Base-by-base conservation (phyloP, 371 early-diverging fungal species). In the Polyrhizophydium stewartii region DNA sequence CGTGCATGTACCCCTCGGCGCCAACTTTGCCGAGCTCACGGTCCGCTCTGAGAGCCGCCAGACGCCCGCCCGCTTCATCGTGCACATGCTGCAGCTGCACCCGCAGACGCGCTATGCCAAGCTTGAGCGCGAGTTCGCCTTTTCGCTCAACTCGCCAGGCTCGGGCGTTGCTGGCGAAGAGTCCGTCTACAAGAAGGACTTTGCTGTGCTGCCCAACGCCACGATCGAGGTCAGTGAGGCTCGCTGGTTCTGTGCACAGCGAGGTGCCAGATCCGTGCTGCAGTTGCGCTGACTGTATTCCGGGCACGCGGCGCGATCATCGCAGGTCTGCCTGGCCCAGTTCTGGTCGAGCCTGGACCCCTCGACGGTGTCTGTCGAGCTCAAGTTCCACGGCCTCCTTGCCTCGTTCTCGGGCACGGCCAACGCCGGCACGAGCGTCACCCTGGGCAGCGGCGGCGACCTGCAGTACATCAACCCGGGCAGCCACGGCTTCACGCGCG, bases 341-440 rank as follows among this genome's bases (percentile, higher is more conserved):
- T 93, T 88, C 73, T 96, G 96, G 94, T 88, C 88, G 58, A 81
- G 84, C 60, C 73, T 88, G 16, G 92, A 87, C 35, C 72, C 78
- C 19, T 91, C 92, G 63, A 65, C 65, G 16, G 76, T 94, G 16
- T 85, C 87, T 22, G 66, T 93, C 17, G 80, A 84, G 13, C 60
- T 95, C 31, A 79, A 84, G 27, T 96, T 96, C 79, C 90, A 89
- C 68, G 93, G 94, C 41, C 73, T 96, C 43, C 77, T 81, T 53
- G 38, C 87, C n/a, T 64, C 76, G 10, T 17, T 57, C 16, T 61
- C 70, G n/a, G 38, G 53, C n/a, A 24, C 38, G 21, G 62, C 79
- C 55, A 64, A 69, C 62, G 70, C 73, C 60, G 62, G 61, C 38
- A 56, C 67, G 25, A 71, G 74, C 31, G 61, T 82, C 24, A 31